A percentile compares a stretch with the other conserved stretches of the same genome.
Evolutionary conservation across 768 basidiomycete genomes (phyloP).

Genomic region (Tricholoma matsutake): DNA sequence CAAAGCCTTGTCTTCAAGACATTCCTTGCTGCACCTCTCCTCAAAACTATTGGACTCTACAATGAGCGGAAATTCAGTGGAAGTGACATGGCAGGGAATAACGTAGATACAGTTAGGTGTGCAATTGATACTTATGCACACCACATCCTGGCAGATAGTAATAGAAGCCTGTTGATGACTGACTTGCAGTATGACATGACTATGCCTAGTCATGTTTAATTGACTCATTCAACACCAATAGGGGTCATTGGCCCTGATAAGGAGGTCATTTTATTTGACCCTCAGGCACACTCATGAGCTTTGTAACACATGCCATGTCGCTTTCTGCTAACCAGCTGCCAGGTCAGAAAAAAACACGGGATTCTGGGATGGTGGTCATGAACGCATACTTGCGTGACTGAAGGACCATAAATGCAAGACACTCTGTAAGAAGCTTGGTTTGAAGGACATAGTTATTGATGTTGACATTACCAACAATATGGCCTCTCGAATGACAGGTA

Average conservation of each 20-base stretch:
- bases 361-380: conserved; percentile 4
- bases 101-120: not conserved
- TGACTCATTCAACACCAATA: too few relatives aligned
- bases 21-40: not conserved
- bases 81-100: not conserved
- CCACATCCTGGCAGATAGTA: not conserved
- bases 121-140: too few relatives aligned
- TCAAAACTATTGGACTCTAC: not conserved
- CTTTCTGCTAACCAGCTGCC: too few relatives aligned
- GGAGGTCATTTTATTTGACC: not conserved
- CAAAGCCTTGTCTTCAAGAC: not conserved
- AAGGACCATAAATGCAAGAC: conserved; percentile 10
- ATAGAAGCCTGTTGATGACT: too few relatives aligned
- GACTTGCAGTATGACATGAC: too few relatives aligned
- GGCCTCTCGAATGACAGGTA: too few relatives aligned
- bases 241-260: too few relatives aligned
- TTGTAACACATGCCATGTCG: too few relatives aligned
- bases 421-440: conserved; percentile 1
- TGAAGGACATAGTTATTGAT: too few relatives aligned
- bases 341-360: not conserved
- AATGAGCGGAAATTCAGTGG: conserved; percentile 6
- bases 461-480: too few relatives aligned
- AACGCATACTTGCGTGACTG: not conserved
- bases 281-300: too few relatives aligned
- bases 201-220: too few relatives aligned